Evolutionary conservation across 2,329 filamentous ascomycete genomes (phyloP), one percentile per base, ranked within the genome.

Genomic region (Fusarium subtropicale): DNA sequence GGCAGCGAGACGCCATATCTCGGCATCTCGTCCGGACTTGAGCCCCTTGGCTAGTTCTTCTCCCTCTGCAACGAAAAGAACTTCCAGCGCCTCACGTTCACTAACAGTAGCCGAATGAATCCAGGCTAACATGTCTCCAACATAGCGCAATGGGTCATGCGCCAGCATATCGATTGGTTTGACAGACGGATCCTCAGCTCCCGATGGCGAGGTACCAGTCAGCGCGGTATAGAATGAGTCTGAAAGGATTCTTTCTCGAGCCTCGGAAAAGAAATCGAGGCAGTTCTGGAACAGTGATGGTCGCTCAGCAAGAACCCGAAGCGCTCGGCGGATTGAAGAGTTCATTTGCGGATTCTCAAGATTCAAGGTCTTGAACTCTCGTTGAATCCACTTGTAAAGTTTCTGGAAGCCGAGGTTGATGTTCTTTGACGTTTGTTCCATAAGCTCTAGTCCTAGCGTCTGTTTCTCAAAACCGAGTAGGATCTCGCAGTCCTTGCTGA

Each of bases 111-210:
- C 92, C 1, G 96, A 97, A 78, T 99, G 96, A 8, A 92, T 90
- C 96, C 96, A 99, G 7, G 96, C 96, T 16, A 99, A 86, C 94
- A 99, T 99, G 76, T 99, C 96, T 55, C 96, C 94, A 4, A 97
- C 90, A 78, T 98, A 98, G 22, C 96, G 89, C 28, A 98, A 81
- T 2, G 93, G 91, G 75, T 99, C 96, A 77, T 98, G 95, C 1
- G 96, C 95, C 13, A 91, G 91, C 73, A 98, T 88, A 76, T 99
- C 95, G 68, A 99, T 99, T 0, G 96, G 95, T 76, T 98, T 97
- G 36, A 91, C 84, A 4, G 86, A 86, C 26, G 82, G 81, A 66
- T 92, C 87, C 45, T 86, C 84, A 28, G 84, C 83, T 0, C 88
- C 86, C 13, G 84, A 86, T 8, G 87, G 81, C 15, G 85, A 83